These are phyloP conservation scores for Pulveroboletus sp. DNA, from an alignment of 768 basidiomycete genomes.

Conservation along the genomic window DNA sequence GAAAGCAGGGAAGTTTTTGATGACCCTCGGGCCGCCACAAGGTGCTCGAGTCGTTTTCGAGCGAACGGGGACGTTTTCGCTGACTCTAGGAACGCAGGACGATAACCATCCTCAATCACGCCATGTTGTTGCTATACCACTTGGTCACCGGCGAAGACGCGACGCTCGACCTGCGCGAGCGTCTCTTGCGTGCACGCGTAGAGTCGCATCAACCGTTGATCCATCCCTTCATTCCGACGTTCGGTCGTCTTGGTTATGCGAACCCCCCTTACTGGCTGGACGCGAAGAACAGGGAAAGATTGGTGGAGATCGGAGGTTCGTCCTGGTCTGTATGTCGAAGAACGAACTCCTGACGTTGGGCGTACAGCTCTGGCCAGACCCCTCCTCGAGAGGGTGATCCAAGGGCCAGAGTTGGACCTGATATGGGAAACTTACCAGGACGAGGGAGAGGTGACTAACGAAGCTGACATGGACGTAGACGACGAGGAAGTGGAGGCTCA, in stretches of 20 bases:
- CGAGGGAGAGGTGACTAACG: constrained; percentile 39
- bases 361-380: constrained; percentile 53
- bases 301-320: constrained; percentile 49
- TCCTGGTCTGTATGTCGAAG: not conserved
- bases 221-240: constrained; percentile 71
- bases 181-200: constrained; percentile 51
- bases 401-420: constrained; percentile 65
- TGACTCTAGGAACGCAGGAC: constrained; percentile 35
- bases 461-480: constrained; percentile 44
- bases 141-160: constrained; percentile 51
- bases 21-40: constrained; percentile 31
- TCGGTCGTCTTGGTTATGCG: constrained; percentile 71
- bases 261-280: constrained; percentile 61
- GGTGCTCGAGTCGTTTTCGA: constrained; percentile 12
- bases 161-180: constrained; percentile 50
- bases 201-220: constrained; percentile 58
- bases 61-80: not conserved
- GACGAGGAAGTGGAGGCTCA: constrained; percentile 49
- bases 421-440: constrained; percentile 60
- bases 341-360: constrained; percentile 4
- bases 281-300: constrained; percentile 34
- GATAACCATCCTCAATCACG: constrained; percentile 48
- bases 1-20: constrained; percentile 45
- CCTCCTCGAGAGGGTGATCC: constrained; percentile 62
- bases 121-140: constrained; percentile 58